Evolutionary conservation across 2,329 filamentous ascomycete species (phyloP).

Genomic region (Paramyrothecium sp.): DNA sequence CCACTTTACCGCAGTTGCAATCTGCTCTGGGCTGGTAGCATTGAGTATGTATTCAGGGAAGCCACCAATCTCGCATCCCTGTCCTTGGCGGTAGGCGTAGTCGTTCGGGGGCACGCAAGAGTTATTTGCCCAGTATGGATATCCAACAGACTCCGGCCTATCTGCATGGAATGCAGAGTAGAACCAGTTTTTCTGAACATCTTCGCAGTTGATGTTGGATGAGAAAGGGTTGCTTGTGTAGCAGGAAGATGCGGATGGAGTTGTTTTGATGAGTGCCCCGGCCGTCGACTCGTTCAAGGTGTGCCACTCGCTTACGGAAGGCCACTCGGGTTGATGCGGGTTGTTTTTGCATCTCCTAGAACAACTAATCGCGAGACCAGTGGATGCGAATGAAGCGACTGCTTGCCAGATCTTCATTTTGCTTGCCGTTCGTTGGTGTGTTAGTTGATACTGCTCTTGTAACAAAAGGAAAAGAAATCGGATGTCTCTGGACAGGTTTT

Average conservation of each 20-base stretch:
- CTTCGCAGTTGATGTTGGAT: background rate
- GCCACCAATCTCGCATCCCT: background rate
- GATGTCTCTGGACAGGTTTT: no score
- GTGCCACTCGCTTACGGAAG: background rate
- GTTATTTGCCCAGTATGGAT: background rate
- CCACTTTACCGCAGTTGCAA: background rate
- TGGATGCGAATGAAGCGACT: no score
- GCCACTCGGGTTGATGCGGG: no score
- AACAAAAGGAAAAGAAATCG: no score
- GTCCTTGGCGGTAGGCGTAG: background rate
- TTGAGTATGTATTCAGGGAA: background rate
- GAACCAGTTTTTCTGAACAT: background rate
- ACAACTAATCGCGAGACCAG: no score
- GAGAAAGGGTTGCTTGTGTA: background rate
- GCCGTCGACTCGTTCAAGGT: background rate
- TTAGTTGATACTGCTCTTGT: no score
- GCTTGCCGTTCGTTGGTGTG: no score
- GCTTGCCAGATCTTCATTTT: no score
- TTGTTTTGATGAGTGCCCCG: background rate
- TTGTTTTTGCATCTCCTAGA: no score
- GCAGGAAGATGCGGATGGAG: background rate
- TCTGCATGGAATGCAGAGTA: background rate
- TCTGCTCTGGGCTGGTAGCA: background rate
- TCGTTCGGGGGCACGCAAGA: background rate
- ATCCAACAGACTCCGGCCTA: background rate